These are phyloP conservation scores for Sabuloglossum arenarium DNA, from an alignment of 495 filamentous ascomycete species.

Conservation along the genomic window DNA sequence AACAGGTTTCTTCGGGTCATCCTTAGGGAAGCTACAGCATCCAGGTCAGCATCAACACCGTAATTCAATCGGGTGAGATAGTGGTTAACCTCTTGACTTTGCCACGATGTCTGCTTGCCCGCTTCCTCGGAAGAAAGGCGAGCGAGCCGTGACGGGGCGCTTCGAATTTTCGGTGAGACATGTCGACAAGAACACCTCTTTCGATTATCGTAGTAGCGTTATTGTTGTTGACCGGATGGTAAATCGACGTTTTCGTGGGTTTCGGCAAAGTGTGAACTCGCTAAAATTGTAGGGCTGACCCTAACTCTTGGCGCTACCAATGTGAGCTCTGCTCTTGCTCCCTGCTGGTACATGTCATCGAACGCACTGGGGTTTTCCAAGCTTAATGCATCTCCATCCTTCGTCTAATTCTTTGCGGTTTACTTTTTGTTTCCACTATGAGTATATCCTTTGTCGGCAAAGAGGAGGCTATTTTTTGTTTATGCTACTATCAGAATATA, in stretches of 20 bases:
- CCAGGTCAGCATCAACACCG: neutral
- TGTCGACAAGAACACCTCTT: neutral
- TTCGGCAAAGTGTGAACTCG: neutral
- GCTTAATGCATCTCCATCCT: too few relatives aligned
- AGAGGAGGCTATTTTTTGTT: too few relatives aligned
- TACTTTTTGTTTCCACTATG: too few relatives aligned
- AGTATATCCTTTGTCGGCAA: too few relatives aligned
- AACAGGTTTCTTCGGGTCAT: conserved; percentile 98
- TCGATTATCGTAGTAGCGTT: neutral
- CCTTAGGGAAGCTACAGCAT: conserved; percentile 82
- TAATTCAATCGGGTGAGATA: neutral
- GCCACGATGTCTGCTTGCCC: conserved; percentile 84
- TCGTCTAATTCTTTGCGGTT: too few relatives aligned
- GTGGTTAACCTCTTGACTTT: conserved; percentile 85
- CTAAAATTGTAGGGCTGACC: neutral
- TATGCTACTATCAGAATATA: too few relatives aligned
- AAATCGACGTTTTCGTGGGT: neutral
- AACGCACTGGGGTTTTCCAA: too few relatives aligned
- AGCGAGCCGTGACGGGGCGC: conserved; percentile 96
- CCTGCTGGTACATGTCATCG: too few relatives aligned
- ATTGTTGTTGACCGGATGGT: neutral
- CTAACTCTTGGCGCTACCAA: neutral
- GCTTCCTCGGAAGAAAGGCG: conserved; percentile 93
- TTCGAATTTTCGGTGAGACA: conserved; percentile 17
- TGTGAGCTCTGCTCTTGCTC: too few relatives aligned